These are phyloP conservation scores for Bocquillonia castaneifolia DNA, from an alignment of 441 rosid species.

Conservation along the genomic window DNA sequence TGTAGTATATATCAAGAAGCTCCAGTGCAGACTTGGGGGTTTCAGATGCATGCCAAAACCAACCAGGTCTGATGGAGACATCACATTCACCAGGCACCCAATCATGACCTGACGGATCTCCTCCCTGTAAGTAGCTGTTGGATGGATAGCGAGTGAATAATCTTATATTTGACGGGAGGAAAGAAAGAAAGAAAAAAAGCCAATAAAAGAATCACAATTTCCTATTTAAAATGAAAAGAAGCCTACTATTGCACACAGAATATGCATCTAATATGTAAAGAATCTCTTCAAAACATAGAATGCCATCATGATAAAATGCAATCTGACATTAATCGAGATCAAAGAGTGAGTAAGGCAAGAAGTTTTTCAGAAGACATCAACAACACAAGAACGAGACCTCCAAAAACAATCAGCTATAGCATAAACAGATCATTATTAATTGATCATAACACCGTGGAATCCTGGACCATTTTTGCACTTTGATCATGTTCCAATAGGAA, in stretches of 20 bases:
- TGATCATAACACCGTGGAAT: background rate
- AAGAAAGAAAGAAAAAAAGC: background rate
- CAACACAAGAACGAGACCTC: background rate
- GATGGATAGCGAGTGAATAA: constrained; percentile 19
- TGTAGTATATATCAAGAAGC: constrained; percentile 71
- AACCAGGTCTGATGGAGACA: constrained; percentile 84
- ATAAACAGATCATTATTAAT: background rate
- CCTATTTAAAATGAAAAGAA: background rate
- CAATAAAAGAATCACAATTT: background rate
- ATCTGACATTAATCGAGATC: background rate
- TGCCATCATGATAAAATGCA: background rate
- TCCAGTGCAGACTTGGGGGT: constrained; percentile 62
- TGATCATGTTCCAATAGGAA: background rate
- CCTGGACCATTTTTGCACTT: background rate
- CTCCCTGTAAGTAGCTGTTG: constrained; percentile 50
- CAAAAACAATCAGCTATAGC: background rate
- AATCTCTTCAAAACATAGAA: background rate
- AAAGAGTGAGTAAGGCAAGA: background rate
- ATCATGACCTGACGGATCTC: constrained; percentile 68
- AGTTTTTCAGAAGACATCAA: background rate
- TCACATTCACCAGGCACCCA: constrained; percentile 96
- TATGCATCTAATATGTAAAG: background rate
- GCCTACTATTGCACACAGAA: background rate
- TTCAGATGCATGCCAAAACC: constrained; percentile 93
- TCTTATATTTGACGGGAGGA: constrained; percentile 7